Conservation (phyloP, 1,284 basidiomycete species). For the Bjerkandera adusta region DNA sequence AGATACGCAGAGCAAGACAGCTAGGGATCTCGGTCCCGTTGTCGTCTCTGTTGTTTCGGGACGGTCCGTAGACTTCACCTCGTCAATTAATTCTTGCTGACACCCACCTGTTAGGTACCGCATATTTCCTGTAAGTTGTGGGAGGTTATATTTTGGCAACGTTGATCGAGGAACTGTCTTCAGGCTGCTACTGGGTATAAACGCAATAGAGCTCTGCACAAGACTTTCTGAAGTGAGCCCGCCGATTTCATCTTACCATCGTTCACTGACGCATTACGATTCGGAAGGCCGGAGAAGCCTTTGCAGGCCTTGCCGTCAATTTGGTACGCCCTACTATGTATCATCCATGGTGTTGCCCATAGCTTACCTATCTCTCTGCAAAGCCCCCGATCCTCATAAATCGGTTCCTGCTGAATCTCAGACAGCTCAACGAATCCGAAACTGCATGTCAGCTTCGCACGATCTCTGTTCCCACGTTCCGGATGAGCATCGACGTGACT, state of each 20-base stretch:
- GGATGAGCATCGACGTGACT: background rate
- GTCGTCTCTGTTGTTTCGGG: background rate
- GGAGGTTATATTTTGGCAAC: background rate
- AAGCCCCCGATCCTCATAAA: background rate
- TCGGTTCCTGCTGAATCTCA: background rate
- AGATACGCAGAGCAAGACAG: background rate
- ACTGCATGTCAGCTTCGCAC: background rate
- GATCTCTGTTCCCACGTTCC: background rate
- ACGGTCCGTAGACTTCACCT: background rate
- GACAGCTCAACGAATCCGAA: background rate
- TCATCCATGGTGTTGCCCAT: background rate
- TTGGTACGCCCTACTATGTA: too few relatives aligned
- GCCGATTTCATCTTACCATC: background rate
- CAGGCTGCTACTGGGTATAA: too few relatives aligned
- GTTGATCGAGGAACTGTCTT: background rate
- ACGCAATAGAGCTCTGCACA: background rate
- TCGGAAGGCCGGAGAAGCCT: too few relatives aligned
- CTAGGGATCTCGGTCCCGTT: background rate
- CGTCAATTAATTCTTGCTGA: background rate
- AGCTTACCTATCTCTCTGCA: background rate
- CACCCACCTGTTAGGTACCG: background rate
- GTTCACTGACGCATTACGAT: too few relatives aligned
- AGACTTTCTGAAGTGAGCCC: background rate
- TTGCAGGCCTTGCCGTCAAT: too few relatives aligned
- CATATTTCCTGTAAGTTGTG: background rate